Conservation (phyloP, 305 asterid genomes). For the Solanum aculeatissimum region DNA sequence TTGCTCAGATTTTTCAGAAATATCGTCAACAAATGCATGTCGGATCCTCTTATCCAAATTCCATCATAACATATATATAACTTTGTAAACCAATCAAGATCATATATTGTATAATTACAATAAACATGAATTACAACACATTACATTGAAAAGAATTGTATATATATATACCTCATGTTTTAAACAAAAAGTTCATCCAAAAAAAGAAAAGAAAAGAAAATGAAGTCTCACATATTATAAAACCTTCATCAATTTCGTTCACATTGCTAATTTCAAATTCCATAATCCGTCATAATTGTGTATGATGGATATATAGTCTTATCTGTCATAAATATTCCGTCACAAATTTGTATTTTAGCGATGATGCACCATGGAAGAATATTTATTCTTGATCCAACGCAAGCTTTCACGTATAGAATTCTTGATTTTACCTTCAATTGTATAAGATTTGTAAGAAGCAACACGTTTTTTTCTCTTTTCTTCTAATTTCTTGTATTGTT, state of each 20-base stretch:
- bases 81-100: not conserved
- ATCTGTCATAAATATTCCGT: not conserved
- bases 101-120: not conserved
- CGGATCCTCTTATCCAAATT: not conserved
- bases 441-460: not conserved
- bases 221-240: not conserved
- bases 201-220: not conserved
- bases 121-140: not conserved
- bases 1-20: no score
- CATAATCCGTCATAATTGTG: not conserved
- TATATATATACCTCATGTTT: not conserved
- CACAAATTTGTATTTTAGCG: not conserved
- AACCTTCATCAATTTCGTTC: not conserved
- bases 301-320: not conserved
- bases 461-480: not conserved
- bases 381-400: constrained; percentile 1
- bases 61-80: not conserved
- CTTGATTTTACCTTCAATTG: not conserved
- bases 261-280: not conserved
- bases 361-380: not conserved
- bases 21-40: rapidly evolving
- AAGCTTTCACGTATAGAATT: not conserved
- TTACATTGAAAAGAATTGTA: not conserved
- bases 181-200: not conserved
- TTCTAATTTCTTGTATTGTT: not conserved